Evolutionary conservation across 208 protist genomes (phyloP), one percentile per base, ranked within the genome.

Genomic region (Leishmania tropica): DNA sequence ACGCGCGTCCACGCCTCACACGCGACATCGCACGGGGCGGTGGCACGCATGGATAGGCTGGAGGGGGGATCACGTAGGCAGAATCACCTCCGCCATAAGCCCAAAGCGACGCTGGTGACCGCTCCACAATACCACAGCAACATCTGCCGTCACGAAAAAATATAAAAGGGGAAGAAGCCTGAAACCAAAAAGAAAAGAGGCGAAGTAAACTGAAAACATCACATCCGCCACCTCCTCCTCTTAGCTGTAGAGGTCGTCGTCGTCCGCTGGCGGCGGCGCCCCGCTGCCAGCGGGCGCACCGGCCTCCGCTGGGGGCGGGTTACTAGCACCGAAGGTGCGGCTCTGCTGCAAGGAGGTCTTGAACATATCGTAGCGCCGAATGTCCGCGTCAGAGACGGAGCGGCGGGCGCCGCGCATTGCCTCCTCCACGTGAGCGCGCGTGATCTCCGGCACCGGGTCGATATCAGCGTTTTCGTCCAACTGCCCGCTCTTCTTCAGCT

Each of bases 301-400:
- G 2, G 83, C 85, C 62, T 76, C 85, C 2, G 51, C 79, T 17
- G 75, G 71, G 17, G 65, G 58, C 31, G 58, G 56, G 68, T 80
- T 80, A 48, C 77, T 81, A 67, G 71, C 81, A 75, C 93, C 92
- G 81, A 98, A 95, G 19, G 79, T 88, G 73, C 93, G 80, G 17
- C 89, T 85, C 84, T 97, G 90, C 81, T 97, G 92, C 73, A 98
- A 86, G 3, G 92, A 93, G 11, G 91, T 93, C 76, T 91, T 92
- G 91, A 99, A 99, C 85, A 98, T 92, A 76, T 99, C 95, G 84
- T 99, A 99, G 51, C 91, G 92, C 45, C 90, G 88, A 48, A 99
- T 93, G 80, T 99, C 97, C 31, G 95, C 87, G 75, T 98, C 94
- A 74, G 92, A 95, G 68, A 99, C 98, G 79, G 96, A 98, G 79